Evolutionary conservation across 148 eudicot species (phyloP), one percentile per base, ranked within the genome.

Genomic region (Vaccinium darrowii): DNA sequence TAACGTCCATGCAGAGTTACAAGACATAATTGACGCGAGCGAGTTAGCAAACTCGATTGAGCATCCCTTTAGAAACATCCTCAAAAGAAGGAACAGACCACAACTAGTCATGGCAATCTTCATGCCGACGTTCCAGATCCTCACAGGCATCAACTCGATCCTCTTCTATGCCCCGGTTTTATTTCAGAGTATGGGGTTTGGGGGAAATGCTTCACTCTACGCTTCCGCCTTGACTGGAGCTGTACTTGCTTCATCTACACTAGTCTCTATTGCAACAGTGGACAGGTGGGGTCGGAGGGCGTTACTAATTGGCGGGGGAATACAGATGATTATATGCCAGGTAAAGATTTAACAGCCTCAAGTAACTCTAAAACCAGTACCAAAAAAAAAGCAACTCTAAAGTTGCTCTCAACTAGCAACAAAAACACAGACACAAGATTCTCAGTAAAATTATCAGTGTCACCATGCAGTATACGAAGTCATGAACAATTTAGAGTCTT

Each of bases 101-200:
- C 93, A 92, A 83, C 85, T 95, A 82, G 86, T 92, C 43, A 91
- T 95, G 90, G 97, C 94, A 23, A 86, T 95, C 67, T 93, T 90
- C 75, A 95, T 95, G 90, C 97, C 97, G 2, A 91, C 90, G 16
- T 94, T 94, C 56, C 98, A 95, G 84, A 93, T 92, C 51, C 94
- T 95, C 23, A 95, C 98, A 5, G 98, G 98, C 54, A 93, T 89
- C 27, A 95, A 95, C 80, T 91, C 95, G 15, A 94, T 95, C 58
- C 90, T 93, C 14, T 95, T 95, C 74, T 95, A 94, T 73, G 98
- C 98, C 25, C 98, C 98, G 8, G 97, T 95, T 30, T 79, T 95
- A 8, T 95, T 95, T 76, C 95, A 92, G 83, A 95, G 91, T 77
- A 85, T 95, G 90, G 98, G 98, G 7, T 91, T 94, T 56, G 93